A percentile compares a stretch with the other conserved stretches of the same genome.
Evolutionary conservation across 1,284 basidiomycete genomes (phyloP).

Genomic region (Tilletia indica): DNA sequence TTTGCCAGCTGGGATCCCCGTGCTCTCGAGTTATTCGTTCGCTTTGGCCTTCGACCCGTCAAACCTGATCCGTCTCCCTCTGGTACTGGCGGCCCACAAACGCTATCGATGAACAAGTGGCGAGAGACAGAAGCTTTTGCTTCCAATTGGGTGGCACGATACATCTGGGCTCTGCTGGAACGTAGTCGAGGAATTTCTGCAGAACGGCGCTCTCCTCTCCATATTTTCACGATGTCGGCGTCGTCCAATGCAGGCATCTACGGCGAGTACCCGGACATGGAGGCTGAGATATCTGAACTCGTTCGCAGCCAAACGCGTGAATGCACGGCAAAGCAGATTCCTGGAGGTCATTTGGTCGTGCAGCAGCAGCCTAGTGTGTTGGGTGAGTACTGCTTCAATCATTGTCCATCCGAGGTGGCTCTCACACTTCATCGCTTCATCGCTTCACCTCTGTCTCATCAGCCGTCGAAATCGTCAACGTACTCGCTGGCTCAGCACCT

Average conservation of each 20-base stretch:
- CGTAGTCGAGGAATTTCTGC: conserved; percentile 18
- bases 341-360: conserved; percentile 43
- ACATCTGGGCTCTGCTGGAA: conserved; percentile 24
- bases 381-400: conserved; percentile 16
- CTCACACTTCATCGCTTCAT: background rate
- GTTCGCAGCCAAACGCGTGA: background rate
- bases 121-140: conserved; percentile 45
- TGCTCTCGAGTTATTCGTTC: conserved; percentile 69
- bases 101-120: conserved; percentile 44
- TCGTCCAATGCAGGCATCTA: conserved; percentile 27
- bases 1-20: conserved; percentile 72
- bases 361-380: conserved; percentile 39
- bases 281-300: background rate
- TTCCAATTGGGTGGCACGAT: conserved; percentile 29
- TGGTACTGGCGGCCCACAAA: conserved; percentile 28
- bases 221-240: conserved; percentile 27
- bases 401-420: too few relatives aligned
- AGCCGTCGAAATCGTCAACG: background rate
- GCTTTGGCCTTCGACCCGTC: conserved; percentile 62
- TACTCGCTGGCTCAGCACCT: background rate
- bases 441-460: too few relatives aligned
- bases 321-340: conserved; percentile 8
- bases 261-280: conserved; percentile 3
- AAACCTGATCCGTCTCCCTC: conserved; percentile 24
- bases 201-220: conserved; percentile 13